These are phyloP conservation scores for Eucalyptus erythrocorys DNA, from an alignment of 345 rosid genomes.

Conservation along the genomic window DNA sequence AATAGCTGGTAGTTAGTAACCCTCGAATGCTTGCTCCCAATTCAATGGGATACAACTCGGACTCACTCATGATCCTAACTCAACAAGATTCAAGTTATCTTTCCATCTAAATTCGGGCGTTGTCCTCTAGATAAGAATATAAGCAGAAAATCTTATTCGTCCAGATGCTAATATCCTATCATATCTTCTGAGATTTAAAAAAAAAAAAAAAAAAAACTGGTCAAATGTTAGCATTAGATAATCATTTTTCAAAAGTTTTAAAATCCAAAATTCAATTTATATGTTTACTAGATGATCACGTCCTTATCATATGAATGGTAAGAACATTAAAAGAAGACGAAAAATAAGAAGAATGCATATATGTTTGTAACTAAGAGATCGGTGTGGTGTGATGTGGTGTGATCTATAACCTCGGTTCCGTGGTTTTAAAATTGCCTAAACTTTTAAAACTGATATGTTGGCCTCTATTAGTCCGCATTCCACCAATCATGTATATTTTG, in stretches of 20 bases:
- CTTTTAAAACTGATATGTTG: neutral
- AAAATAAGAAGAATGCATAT: neutral
- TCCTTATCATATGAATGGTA: neutral
- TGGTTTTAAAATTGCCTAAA: neutral
- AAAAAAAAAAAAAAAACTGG: neutral
- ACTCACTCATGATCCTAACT: neutral
- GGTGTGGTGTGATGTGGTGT: neutral
- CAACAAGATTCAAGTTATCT: neutral
- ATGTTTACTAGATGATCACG: neutral
- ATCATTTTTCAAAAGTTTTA: neutral
- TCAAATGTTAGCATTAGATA: neutral
- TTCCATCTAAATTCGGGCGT: neutral
- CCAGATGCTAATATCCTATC: neutral
- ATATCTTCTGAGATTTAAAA: neutral
- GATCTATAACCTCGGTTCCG: neutral
- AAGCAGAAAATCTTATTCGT: neutral
- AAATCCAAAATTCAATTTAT: neutral
- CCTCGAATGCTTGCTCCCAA: neutral
- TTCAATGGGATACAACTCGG: neutral
- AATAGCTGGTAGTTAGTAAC: neutral
- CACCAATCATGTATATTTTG: neutral
- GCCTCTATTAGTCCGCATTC: neutral
- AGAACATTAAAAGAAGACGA: neutral
- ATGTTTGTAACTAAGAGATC: neutral
- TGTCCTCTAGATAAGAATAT: neutral